These are phyloP conservation scores for Fusarium sp. DNA, from an alignment of 2,329 filamentous ascomycete species.

Conservation along the genomic window DNA sequence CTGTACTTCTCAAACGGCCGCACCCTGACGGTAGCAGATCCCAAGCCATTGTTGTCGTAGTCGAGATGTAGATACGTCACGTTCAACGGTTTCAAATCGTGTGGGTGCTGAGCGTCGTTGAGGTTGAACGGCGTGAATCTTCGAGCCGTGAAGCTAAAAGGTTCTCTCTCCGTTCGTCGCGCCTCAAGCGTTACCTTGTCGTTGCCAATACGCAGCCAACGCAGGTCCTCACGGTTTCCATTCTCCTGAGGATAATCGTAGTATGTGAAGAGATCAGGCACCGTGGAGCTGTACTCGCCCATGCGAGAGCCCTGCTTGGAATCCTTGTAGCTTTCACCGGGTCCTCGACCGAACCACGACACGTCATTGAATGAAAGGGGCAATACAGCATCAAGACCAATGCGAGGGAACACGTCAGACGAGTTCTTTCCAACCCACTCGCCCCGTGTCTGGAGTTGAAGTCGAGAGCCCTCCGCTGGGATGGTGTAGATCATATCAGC, in stretches of 20 bases:
- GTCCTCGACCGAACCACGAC: conserved; percentile 22
- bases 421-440: conserved; percentile 11
- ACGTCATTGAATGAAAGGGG: conserved; percentile 1
- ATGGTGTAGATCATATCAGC: conserved; percentile 23
- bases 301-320: conserved; percentile 14
- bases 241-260: conserved; percentile 30
- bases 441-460: background rate
- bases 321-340: conserved; percentile 25
- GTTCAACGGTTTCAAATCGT: conserved; percentile 16
- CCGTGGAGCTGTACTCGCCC: background rate
- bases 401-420: conserved; percentile 4
- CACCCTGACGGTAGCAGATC: conserved; percentile 14
- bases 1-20: conserved; percentile 25
- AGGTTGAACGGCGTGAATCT: conserved; percentile 22
- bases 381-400: conserved; percentile 13
- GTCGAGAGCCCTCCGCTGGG: background rate
- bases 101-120: conserved; percentile 14
- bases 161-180: background rate
- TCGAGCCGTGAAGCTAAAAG: conserved; percentile 17
- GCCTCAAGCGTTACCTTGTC: conserved; percentile 9
- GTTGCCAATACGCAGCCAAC: conserved; percentile 5
- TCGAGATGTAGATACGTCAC: conserved; percentile 24
- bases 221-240: conserved; percentile 13
- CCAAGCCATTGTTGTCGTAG: conserved; percentile 20
- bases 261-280: background rate